phyloP scores from a whole-genome alignment of 768 basidiomycete genomes.

The Russula lepida region DNA sequence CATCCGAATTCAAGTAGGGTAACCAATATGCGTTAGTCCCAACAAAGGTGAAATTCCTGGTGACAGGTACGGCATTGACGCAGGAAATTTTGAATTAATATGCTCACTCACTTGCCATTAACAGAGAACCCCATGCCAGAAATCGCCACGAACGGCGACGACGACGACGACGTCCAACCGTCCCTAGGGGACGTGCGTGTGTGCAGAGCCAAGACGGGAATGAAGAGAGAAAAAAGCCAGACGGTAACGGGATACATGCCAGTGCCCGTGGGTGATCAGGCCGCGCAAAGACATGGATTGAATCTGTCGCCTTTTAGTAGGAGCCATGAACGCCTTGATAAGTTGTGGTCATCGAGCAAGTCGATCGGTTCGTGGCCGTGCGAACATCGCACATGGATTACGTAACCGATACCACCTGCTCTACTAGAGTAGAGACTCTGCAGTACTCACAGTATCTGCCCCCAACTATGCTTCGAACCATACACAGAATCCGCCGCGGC shows the following conservation, averaged over 20 bases:
- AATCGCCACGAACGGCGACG: conserved; percentile 3
- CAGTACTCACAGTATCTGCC: not conserved
- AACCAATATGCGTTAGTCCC: conserved; percentile 69
- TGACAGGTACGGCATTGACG: not conserved
- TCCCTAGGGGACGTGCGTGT: not conserved
- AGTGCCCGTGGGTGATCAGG: not conserved
- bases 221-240: not conserved
- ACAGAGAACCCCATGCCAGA: not conserved
- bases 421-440: too few species aligned
- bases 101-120: conserved; percentile 12
- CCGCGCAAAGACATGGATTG: not conserved
- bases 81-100: not conserved
- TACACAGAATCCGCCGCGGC: not conserved
- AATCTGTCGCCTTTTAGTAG: not conserved
- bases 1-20: conserved; percentile 40
- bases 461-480: not conserved
- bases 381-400: too few species aligned
- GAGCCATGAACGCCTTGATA: not conserved
- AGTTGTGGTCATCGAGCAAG: too few species aligned
- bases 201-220: conserved; percentile 1
- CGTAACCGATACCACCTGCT: too few species aligned
- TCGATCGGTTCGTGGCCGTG: not conserved
- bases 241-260: conserved; percentile 6
- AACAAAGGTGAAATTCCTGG: conserved; percentile 31
- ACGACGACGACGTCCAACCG: not conserved